Conservation (phyloP, 1,284 basidiomycete species). For the Fomitopsis pinicola region DNA sequence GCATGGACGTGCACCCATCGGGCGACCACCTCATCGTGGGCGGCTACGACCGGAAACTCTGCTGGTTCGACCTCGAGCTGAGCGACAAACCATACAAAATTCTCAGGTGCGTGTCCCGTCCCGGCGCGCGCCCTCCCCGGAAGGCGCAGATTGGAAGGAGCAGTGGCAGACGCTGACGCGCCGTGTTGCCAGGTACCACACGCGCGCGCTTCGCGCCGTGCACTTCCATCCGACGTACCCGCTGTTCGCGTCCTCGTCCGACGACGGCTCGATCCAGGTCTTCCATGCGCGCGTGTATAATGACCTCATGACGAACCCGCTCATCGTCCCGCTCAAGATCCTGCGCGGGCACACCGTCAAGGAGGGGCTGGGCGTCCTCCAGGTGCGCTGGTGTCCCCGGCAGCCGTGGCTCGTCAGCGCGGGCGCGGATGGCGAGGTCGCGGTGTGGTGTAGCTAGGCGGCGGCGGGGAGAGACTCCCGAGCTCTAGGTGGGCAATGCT, state of each 20-base stretch:
- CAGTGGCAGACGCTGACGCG: neutral
- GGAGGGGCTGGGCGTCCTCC: conserved; percentile 89
- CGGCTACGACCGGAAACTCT: conserved; percentile 94
- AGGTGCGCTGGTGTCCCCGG: conserved; percentile 84
- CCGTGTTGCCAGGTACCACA: conserved; percentile 72
- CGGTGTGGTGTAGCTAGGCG: conserved; percentile 78
- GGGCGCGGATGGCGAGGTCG: conserved; percentile 88
- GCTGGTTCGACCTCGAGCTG: conserved; percentile 98
- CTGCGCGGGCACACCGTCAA: conserved; percentile 83
- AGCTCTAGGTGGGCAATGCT: neutral
- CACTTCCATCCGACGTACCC: conserved; percentile 94
- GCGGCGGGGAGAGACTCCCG: neutral
- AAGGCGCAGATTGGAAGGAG: neutral
- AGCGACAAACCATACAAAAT: conserved; percentile 96
- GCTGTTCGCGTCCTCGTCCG: conserved; percentile 92
- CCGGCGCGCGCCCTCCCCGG: neutral
- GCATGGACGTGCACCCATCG: conserved; percentile 92
- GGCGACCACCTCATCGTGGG: conserved; percentile 97
- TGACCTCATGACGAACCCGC: conserved; percentile 92
- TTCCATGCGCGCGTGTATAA: conserved; percentile 95
- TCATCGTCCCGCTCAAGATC: conserved; percentile 97
- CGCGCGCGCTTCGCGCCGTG: conserved; percentile 87
- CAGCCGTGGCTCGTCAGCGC: conserved; percentile 94
- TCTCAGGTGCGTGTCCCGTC: conserved; percentile 53
- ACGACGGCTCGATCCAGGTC: conserved; percentile 95